These are phyloP conservation scores for Saccharomyces kudriavzevii DNA, from an alignment of 805 yeast species.

Conservation along the genomic window DNA sequence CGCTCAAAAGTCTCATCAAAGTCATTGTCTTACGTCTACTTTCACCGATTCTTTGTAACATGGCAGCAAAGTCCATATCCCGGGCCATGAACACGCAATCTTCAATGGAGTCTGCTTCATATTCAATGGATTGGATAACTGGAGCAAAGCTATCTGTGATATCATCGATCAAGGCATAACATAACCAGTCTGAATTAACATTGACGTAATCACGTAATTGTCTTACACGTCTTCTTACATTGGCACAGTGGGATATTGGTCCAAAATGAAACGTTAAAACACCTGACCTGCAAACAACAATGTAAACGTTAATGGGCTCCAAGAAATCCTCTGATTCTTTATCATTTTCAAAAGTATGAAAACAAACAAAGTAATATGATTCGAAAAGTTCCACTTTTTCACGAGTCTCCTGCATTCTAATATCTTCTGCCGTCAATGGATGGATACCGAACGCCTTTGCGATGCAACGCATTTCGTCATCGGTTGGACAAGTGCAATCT, in stretches of 20 bases:
- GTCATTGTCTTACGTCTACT: conserved; percentile 85
- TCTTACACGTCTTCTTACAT: conserved; percentile 69
- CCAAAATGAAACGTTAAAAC: conserved; percentile 57
- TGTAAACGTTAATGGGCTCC: conserved; percentile 66
- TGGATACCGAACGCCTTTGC: conserved; percentile 94
- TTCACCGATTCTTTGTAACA: conserved; percentile 76
- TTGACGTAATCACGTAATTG: conserved; percentile 66
- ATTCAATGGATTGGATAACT: conserved; percentile 61
- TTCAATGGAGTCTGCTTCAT: conserved; percentile 70
- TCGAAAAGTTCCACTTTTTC: conserved; percentile 89
- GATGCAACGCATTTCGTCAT: conserved; percentile 79
- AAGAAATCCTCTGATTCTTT: conserved; percentile 64
- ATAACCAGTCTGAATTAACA: conserved; percentile 69
- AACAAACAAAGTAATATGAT: conserved; percentile 84
- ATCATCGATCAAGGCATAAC: conserved; percentile 71
- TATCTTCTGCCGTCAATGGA: conserved; percentile 94
- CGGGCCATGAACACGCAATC: conserved; percentile 70
- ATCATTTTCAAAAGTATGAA: conserved; percentile 91
- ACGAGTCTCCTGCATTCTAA: conserved; percentile 87
- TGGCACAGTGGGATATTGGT: conserved; percentile 62
- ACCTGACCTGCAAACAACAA: conserved; percentile 59
- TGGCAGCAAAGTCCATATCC: conserved; percentile 58
- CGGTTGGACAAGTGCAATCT: conserved; percentile 87
- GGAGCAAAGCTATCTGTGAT: conserved; percentile 76
- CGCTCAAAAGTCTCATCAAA: conserved; percentile 71